phyloP scores from a whole-genome alignment of 2,329 filamentous ascomycete genomes.

The Alternaria sp. region DNA sequence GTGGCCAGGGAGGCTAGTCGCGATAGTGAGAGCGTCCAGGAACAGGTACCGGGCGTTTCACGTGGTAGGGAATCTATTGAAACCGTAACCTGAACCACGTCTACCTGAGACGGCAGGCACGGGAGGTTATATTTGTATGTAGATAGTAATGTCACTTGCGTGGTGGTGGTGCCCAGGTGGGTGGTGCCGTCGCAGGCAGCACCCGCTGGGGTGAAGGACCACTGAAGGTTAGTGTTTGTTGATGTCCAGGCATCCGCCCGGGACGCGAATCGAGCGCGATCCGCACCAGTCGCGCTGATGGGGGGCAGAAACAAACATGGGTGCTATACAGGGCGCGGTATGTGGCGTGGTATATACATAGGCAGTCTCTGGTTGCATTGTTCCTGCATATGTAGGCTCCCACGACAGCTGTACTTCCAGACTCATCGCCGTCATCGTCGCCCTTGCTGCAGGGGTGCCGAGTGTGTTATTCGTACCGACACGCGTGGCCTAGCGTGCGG shows the following conservation, averaged over 20 bases:
- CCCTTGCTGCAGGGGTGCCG: background rate
- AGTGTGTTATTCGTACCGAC: background rate
- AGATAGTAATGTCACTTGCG: background rate
- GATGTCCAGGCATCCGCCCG: constrained; percentile 11
- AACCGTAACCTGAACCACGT: constrained; percentile 8
- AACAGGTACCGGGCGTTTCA: constrained; percentile 23
- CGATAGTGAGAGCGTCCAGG: constrained; percentile 6
- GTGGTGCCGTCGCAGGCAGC: background rate
- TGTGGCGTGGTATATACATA: background rate
- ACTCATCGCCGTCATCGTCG: background rate
- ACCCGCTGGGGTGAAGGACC: background rate
- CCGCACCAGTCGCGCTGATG: background rate
- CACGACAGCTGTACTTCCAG: background rate
- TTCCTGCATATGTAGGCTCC: background rate
- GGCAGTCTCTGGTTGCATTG: background rate
- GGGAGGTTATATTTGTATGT: constrained; percentile 12
- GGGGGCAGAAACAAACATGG: background rate
- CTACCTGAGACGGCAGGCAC: constrained; percentile 5
- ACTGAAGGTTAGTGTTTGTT: constrained; percentile 4
- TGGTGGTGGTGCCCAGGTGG: background rate
- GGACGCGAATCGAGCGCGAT: background rate
- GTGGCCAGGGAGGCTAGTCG: constrained; percentile 1
- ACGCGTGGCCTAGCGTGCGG: constrained; percentile 9
- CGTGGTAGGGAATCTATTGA: constrained; percentile 7
- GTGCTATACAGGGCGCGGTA: background rate